phyloP scores from a whole-genome alignment of 106 monocot species.

The Ottelia alismoides region DNA sequence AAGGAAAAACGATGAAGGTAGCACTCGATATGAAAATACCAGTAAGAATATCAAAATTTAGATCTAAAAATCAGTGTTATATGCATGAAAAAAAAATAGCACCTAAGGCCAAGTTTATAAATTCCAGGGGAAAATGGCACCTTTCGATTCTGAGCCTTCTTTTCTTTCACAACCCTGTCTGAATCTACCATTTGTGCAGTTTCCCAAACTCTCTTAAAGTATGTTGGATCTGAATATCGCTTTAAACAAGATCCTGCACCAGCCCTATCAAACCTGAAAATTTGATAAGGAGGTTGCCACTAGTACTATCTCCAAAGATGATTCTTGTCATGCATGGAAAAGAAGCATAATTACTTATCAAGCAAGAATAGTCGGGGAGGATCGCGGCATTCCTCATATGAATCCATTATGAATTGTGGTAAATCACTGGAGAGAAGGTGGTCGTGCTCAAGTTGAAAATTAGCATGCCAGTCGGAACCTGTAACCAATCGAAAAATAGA shows the following conservation, averaged over 20 bases:
- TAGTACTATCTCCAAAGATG: no score
- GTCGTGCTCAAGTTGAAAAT: conserved; percentile 24
- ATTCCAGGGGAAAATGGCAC: no score
- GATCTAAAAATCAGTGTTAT: no score
- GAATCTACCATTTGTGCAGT: conserved; percentile 27
- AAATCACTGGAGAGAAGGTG: conserved; percentile 53
- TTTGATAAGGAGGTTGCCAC: no score
- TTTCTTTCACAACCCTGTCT: conserved; percentile 36
- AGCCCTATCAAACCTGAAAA: conserved; percentile 71
- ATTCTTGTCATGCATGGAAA: no score
- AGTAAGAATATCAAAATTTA: no score
- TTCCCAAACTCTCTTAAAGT: conserved; percentile 52
- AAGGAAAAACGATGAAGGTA: no score
- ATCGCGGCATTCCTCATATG: conserved; percentile 85
- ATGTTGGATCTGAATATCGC: conserved; percentile 93
- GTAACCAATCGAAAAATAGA: no score
- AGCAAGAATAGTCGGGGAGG: conserved; percentile 82
- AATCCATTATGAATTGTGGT: conserved; percentile 80
- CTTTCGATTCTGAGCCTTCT: conserved; percentile 39
- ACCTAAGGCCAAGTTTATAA: no score
- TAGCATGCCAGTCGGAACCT: conserved; percentile 84
- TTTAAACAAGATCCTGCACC: conserved; percentile 78
- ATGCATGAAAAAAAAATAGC: no score
- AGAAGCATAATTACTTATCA: no score
- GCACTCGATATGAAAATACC: no score